These are phyloP conservation scores for Cadophora sp. DNA, from an alignment of 2,329 filamentous ascomycete genomes.

Conservation along the genomic window DNA sequence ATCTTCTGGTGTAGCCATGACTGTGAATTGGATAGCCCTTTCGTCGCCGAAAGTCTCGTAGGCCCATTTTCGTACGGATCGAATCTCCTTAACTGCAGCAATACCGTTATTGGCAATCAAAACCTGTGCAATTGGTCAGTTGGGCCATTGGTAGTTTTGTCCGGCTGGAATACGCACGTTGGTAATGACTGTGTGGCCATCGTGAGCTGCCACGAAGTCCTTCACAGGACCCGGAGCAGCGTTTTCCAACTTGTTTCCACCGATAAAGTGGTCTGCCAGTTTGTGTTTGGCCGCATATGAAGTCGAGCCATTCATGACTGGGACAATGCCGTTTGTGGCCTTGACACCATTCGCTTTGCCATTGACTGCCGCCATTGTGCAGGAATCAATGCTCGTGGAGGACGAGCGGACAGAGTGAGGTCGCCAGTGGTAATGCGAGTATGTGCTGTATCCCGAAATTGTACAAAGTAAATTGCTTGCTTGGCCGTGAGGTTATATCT, in stretches of 20 bases:
- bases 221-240: conserved; percentile 88
- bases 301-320: conserved; percentile 62
- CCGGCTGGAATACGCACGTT: conserved; percentile 69
- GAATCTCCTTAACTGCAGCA: conserved; percentile 98
- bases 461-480: conserved; percentile 14
- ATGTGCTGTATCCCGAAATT: conserved; percentile 19
- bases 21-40: conserved; percentile 97
- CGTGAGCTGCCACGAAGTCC: conserved; percentile 89
- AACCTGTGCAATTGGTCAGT: conserved; percentile 63
- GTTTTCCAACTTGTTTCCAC: conserved; percentile 85
- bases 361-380: conserved; percentile 56
- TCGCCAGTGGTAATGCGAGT: conserved; percentile 34
- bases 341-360: conserved; percentile 46
- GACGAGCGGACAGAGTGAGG: conserved; percentile 38
- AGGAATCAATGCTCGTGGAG: conserved; percentile 34
- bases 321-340: conserved; percentile 50
- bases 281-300: conserved; percentile 83
- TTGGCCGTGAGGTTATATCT: conserved; percentile 21
- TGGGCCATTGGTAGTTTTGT: conserved; percentile 1
- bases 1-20: conserved; percentile 99
- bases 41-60: conserved; percentile 99
- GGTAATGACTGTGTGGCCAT: conserved; percentile 97
- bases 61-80: conserved; percentile 99
- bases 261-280: conserved; percentile 92
- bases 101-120: conserved; percentile 99